phyloP scores from a whole-genome alignment of 305 asterid genomes.

The Solanum hybrid region DNA sequence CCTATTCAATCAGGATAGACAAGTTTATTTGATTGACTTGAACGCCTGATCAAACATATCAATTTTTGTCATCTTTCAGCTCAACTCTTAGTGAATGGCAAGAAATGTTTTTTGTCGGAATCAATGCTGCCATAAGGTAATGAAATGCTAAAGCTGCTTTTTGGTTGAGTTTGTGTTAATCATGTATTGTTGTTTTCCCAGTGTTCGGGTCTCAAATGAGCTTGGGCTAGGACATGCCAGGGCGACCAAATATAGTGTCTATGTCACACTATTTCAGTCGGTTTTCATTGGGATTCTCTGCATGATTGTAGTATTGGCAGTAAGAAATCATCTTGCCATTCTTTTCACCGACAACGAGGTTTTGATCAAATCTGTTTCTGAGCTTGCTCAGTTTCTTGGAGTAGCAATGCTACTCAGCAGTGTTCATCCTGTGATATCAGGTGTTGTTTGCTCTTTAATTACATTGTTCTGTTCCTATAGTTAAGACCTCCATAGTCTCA shows the following conservation, averaged over 20 bases:
- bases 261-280: slow-evolving; percentile 30
- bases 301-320: slow-evolving; percentile 24
- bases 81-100: slow-evolving; percentile 28
- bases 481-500: not conserved
- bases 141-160: not conserved
- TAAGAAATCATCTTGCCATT: slow-evolving; percentile 22
- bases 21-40: not conserved
- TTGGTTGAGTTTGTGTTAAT: not conserved
- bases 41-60: not conserved
- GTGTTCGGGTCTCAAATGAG: slow-evolving; percentile 41
- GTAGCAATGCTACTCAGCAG: slow-evolving; percentile 37
- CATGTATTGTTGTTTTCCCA: slow-evolving; percentile 1
- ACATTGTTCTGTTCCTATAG: not conserved
- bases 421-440: slow-evolving; percentile 39
- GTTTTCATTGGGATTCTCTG: slow-evolving; percentile 30
- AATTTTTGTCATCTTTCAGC: slow-evolving; percentile 11
- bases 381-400: slow-evolving; percentile 43
- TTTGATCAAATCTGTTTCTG: slow-evolving; percentile 27
- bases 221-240: slow-evolving; percentile 34
- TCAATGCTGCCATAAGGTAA: slow-evolving; percentile 44
- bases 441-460: slow-evolving; percentile 7
- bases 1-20: not conserved
- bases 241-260: slow-evolving; percentile 31
- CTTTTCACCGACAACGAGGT: slow-evolving; percentile 25
- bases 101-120: slow-evolving; percentile 29